Evolutionary conservation across 441 rosid species (phyloP), one percentile per base, ranked within the genome.

Genomic region (Viola pubescens): DNA sequence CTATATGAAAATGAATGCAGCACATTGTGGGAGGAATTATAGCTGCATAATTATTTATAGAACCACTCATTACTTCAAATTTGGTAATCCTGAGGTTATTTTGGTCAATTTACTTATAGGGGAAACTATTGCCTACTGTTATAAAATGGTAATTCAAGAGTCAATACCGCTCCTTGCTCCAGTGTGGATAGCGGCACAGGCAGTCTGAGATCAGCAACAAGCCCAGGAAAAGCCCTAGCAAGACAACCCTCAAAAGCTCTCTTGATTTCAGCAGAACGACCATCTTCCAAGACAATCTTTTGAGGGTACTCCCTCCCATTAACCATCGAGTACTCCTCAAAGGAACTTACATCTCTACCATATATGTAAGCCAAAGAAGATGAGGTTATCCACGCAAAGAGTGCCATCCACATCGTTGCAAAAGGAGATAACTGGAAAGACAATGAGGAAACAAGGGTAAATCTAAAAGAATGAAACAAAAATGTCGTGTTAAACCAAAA

Each of bases 231-330:
- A 63, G 91, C 86, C 54, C 97, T 89, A 72, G 88, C 75, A 70
- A 94, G 86, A 79, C 82, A 86, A 39, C 89, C 83, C 56, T 82
- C 87, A 46, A 88, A 70, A 26, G 96, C 84, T 68, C 72, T 79
- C 83, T 82, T 90, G 75, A 94, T 94, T 76, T 88, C 96, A 65
- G 86, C 78, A 65, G 98, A 94, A 59, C 75, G 85, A 44, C 92
- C 87, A 7, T 84, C 96, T 58, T 56, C 65, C 77, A 79, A 59
- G 60, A 82, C 61, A 61, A 76, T 59, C 79, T 72, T 90, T 56
- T 37, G 67, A 0, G 91, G 87, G 67, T 88, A 90, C 69, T 77
- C 82, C 69, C 81, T 84, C 64, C 89, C 95, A 59, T 88, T 82
- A 66, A 86, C 81, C 13, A 59, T 67, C 58, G 76, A 44, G 70